Conservation (phyloP, 306 rosid species). For the Cajanus cajan region DNA sequence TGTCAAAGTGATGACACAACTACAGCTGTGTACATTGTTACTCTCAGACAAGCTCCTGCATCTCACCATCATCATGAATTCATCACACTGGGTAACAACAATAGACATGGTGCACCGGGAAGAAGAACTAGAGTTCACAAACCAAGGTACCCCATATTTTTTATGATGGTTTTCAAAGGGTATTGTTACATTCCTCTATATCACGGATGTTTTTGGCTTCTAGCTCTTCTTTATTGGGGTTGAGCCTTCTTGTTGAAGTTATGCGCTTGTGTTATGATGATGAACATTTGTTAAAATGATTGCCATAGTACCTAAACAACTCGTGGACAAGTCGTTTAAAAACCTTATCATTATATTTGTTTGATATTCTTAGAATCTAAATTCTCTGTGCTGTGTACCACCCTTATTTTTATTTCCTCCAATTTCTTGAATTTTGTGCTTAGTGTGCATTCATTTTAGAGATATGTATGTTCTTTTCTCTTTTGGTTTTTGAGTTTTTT, state of each 20-base stretch:
- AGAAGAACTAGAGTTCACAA: slow-evolving; percentile 57
- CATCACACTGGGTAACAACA: slow-evolving; percentile 36
- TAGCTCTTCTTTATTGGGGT: background rate
- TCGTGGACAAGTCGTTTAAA: slow-evolving; percentile 8
- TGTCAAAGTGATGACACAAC: slow-evolving; percentile 47
- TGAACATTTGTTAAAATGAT: slow-evolving; percentile 19
- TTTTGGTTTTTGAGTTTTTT: background rate
- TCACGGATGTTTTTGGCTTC: no score
- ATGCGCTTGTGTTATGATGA: background rate
- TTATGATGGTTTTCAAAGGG: background rate
- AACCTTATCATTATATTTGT: background rate
- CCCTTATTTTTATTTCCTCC: background rate
- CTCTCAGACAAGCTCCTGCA: slow-evolving; percentile 64
- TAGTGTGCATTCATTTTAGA: slow-evolving; percentile 8
- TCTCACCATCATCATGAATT: slow-evolving; percentile 53
- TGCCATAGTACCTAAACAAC: slow-evolving; percentile 9
- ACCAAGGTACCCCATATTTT: slow-evolving; percentile 49
- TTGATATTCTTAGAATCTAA: slow-evolving; percentile 16
- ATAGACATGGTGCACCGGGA: slow-evolving; percentile 47
- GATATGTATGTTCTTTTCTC: background rate
- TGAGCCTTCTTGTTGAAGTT: slow-evolving; percentile 34
- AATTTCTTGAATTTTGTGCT: background rate
- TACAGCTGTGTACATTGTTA: slow-evolving; percentile 75
- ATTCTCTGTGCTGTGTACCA: background rate
- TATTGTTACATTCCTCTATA: background rate